These are phyloP conservation scores for Massariosphaeria phaeospora DNA, from an alignment of 495 filamentous ascomycete genomes.

Conservation along the genomic window DNA sequence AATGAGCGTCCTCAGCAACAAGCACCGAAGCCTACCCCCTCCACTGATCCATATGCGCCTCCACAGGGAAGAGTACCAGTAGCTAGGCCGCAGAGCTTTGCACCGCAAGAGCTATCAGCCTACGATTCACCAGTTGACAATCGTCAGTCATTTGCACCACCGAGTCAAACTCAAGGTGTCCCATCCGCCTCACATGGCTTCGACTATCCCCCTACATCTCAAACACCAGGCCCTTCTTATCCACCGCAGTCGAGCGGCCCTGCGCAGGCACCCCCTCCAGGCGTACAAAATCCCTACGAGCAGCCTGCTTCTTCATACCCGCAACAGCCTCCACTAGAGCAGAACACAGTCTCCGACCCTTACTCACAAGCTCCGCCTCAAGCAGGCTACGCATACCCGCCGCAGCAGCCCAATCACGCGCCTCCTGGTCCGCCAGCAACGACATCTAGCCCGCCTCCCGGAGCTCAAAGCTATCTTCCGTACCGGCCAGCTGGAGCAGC, in stretches of 20 bases:
- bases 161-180: slow-evolving; percentile 5
- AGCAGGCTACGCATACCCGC: slow-evolving; percentile 20
- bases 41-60: slow-evolving; percentile 22
- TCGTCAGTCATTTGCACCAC: slow-evolving; percentile 32
- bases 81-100: slow-evolving; percentile 29
- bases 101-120: slow-evolving; percentile 41
- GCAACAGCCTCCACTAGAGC: slow-evolving; percentile 10
- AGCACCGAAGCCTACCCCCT: slow-evolving; percentile 18
- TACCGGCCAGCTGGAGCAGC: slow-evolving; percentile 25
- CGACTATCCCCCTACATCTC: slow-evolving; percentile 15
- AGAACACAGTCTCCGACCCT: slow-evolving; percentile 14
- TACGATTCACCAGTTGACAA: slow-evolving; percentile 40
- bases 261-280: slow-evolving; percentile 7
- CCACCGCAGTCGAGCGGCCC: slow-evolving; percentile 5
- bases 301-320: slow-evolving; percentile 12
- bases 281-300: slow-evolving; percentile 22
- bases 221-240: slow-evolving; percentile 11
- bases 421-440: slow-evolving; percentile 17
- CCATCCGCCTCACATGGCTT: slow-evolving; percentile 21
- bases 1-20: slow-evolving; percentile 34
- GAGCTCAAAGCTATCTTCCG: slow-evolving; percentile 14
- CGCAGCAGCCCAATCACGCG: slow-evolving; percentile 21
- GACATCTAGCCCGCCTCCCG: slow-evolving; percentile 19
- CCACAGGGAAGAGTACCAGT: slow-evolving; percentile 15
- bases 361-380: slow-evolving; percentile 21